A percentile compares a stretch with the other conserved stretches of the same genome.
Evolutionary conservation across 306 rosid species (phyloP).

Genomic region (Amphicarpaea edgeworthii): DNA sequence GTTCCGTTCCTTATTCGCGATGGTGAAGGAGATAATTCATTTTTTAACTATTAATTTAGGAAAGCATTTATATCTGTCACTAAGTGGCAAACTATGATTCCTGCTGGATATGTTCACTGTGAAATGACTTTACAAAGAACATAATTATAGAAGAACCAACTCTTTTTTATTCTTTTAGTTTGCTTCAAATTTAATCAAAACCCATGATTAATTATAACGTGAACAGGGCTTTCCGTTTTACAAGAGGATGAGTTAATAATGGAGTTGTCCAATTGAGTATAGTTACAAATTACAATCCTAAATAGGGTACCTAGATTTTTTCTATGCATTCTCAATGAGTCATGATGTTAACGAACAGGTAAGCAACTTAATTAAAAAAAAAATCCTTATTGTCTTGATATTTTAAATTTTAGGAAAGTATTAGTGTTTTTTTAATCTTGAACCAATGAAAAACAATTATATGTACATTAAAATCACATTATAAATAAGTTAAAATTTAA

Average conservation of each 20-base stretch:
- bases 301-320: neutral
- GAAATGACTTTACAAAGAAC: conserved; percentile 17
- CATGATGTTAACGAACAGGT: neutral
- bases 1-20: too few species aligned
- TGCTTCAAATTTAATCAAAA: conserved; percentile 52
- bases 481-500: too few species aligned
- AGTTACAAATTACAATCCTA: neutral
- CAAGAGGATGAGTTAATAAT: conserved; percentile 33
- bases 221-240: conserved; percentile 17
- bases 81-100: conserved; percentile 44
- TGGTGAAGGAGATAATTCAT: too few species aligned
- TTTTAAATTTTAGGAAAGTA: too few species aligned
- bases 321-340: neutral
- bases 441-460: too few species aligned
- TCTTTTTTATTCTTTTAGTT: conserved; percentile 16
- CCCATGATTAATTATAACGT: conserved; percentile 39
- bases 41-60: neutral
- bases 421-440: too few species aligned
- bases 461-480: too few species aligned
- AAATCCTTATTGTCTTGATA: too few species aligned
- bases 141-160: conserved; percentile 35
- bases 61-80: neutral
- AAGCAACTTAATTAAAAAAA: neutral
- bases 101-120: neutral
- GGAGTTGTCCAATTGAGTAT: conserved; percentile 21